Evolutionary conservation across 306 rosid genomes (phyloP).

Genomic region (Quercus parvula): DNA sequence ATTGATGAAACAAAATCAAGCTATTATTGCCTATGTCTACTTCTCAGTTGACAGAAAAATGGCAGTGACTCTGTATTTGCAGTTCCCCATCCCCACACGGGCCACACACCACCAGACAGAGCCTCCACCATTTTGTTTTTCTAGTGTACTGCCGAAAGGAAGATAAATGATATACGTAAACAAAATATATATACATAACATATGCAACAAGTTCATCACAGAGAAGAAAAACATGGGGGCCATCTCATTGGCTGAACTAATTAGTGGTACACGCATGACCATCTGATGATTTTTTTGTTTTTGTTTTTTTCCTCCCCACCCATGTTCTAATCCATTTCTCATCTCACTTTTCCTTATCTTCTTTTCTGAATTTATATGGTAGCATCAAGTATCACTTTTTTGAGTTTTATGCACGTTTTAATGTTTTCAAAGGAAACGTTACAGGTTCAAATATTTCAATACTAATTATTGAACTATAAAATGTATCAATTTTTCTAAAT

Average conservation of each 20-base stretch:
- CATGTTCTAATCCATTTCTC: conserved; percentile 26
- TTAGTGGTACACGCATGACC: conserved; percentile 45
- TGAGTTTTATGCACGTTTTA: not conserved
- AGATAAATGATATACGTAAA: not conserved
- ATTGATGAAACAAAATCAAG: conserved; percentile 57
- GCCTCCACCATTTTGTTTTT: conserved; percentile 5
- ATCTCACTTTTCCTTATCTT: conserved; percentile 24
- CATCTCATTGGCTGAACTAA: conserved; percentile 26
- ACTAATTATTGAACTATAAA: too few relatives aligned
- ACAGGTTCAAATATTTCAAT: too few relatives aligned
- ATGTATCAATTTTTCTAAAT: too few relatives aligned
- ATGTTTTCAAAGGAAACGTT: too few relatives aligned
- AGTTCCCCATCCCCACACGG: conserved; percentile 16
- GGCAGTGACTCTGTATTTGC: conserved; percentile 41
- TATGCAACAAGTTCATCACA: conserved; percentile 8
- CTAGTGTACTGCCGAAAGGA: not conserved
- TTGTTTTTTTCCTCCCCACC: conserved; percentile 12
- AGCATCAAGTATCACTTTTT: conserved; percentile 22
- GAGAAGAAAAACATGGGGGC: conserved; percentile 29
- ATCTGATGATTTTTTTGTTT: conserved; percentile 8
- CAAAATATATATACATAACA: not conserved
- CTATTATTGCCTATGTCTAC: conserved; percentile 68
- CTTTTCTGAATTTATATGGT: not conserved
- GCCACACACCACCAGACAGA: conserved; percentile 11
- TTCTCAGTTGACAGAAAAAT: conserved; percentile 49